Evolutionary conservation across 768 basidiomycete genomes (phyloP).

Genomic region (Tulasnella sp.): DNA sequence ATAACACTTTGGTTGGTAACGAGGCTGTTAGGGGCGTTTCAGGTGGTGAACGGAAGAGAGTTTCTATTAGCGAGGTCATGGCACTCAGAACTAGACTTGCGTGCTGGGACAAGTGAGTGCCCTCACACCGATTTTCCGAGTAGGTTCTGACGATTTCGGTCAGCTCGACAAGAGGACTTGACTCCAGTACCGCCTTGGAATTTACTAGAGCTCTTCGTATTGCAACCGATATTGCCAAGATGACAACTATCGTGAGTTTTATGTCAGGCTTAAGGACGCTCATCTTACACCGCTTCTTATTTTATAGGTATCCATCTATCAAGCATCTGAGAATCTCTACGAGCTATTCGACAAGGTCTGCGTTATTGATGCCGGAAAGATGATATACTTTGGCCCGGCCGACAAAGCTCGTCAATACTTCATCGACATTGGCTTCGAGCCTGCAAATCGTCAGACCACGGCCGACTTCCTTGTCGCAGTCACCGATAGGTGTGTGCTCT

Average conservation of each 20-base stretch:
- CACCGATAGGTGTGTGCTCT: no score
- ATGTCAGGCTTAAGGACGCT: no score
- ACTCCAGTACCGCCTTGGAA: conserved; percentile 80
- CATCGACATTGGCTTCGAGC: conserved; percentile 59
- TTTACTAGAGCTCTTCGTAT: conserved; percentile 66
- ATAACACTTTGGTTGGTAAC: conserved; percentile 28
- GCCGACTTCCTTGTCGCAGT: conserved; percentile 68
- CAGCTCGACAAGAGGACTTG: conserved; percentile 65
- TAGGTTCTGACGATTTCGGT: no score
- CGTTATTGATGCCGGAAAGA: conserved; percentile 58
- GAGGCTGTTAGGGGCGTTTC: conserved; percentile 28
- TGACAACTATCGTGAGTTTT: conserved; percentile 69
- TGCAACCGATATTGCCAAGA: conserved; percentile 70
- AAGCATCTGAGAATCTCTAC: no score
- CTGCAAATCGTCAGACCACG: conserved; percentile 57
- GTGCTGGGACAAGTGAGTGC: conserved; percentile 40
- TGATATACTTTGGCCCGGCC: conserved; percentile 63
- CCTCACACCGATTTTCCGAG: no score
- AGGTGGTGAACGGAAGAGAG: conserved; percentile 35
- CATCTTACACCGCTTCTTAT: no score
- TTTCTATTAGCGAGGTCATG: conserved; percentile 33
- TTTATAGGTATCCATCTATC: conserved; percentile 81
- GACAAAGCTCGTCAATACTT: conserved; percentile 57
- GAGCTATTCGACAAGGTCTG: conserved; percentile 82
- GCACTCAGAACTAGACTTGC: conserved; percentile 23